Evolutionary conservation across 2,329 filamentous ascomycete genomes (phyloP), one percentile per base, ranked within the genome.

Genomic region (Hypoxylon rubiginosum): DNA sequence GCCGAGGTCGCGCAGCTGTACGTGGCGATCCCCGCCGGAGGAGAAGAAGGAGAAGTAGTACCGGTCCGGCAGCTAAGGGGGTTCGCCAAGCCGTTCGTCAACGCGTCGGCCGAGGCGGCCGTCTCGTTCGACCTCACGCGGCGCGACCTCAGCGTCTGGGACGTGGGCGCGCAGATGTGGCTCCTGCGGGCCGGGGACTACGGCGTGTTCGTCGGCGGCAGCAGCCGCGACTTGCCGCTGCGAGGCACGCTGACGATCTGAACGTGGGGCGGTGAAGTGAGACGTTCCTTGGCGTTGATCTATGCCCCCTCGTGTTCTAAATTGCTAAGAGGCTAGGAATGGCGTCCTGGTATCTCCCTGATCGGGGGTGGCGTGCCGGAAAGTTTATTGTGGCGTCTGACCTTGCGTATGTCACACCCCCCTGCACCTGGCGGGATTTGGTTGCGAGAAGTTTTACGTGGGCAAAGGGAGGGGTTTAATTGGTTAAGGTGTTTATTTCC

Each of bases 141-240:
- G 43, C 84, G 89, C 64, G 90, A 92, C 72, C 72, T 92, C 52
- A 91, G 89, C 75, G 81, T 88, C 26, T 92, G 90, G 90, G 88
- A 91, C 73, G 82, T 85, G 4, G 78, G 75, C 1, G 82, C 81
- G 32, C 88, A 91, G 78, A 85, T 86, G 71, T 92, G 90, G 90
- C 79, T 80, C 48, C 71, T 89, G 56, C 80, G 79, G 53, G 77
- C 74, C 21, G 85, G 84, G 0, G 72, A 75, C 11, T 86, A 85
- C 64, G 69, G 64, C 2, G 62, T 87, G 4, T 82, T 74, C 60
- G 81, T 86, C 3, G 85, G 85, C 0, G 78, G 78, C 2, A 86
- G 83, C 65, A 86, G 83, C 68, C 76, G 82, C 28, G 74, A 81
- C 34, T 65, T 86, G 65, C 79, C 80, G 21, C 72, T 86, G 50